Percentiles rank a stretch among this genome's conserved stretches.
These are phyloP conservation scores for Musa itinerans DNA, from an alignment of 176 grass and related monocot genomes.

Conservation along the genomic window DNA sequence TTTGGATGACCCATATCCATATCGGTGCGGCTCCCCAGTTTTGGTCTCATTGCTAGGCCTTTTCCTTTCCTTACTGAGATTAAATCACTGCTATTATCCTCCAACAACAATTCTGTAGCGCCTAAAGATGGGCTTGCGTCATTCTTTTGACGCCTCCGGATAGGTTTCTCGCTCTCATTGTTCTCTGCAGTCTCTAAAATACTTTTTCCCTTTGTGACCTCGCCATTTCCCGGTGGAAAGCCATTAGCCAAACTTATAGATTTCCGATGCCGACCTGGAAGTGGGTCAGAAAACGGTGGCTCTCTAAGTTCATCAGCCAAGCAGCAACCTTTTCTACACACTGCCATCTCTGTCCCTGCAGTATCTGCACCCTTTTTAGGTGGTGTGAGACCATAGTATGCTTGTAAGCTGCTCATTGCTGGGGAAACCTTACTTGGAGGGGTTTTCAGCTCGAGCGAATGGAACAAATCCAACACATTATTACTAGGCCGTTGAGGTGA, in stretches of 20 bases:
- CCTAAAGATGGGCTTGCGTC: slow-evolving; percentile 21
- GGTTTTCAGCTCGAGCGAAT: slow-evolving; percentile 43
- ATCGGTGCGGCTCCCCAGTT: slow-evolving; percentile 43
- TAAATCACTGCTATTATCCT: slow-evolving; percentile 50
- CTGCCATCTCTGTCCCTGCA: slow-evolving; percentile 40
- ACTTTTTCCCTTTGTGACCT: slow-evolving; percentile 23
- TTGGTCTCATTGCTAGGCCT: slow-evolving; percentile 69
- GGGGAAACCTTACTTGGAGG: slow-evolving; percentile 54
- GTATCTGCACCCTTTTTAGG: slow-evolving; percentile 32
- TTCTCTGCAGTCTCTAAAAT: slow-evolving; percentile 20
- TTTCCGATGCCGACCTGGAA: slow-evolving; percentile 46
- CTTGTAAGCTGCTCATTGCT: slow-evolving; percentile 88
- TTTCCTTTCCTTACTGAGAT: slow-evolving; percentile 45
- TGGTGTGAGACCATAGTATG: slow-evolving; percentile 76
- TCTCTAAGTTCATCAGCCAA: slow-evolving; percentile 43
- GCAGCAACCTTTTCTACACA: slow-evolving; percentile 38
- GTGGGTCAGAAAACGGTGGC: slow-evolving; percentile 46
- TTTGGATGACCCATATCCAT: slow-evolving; percentile 61
- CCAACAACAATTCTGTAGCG: slow-evolving; percentile 26
- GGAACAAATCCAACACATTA: slow-evolving; percentile 66
- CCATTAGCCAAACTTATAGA: slow-evolving; percentile 32
- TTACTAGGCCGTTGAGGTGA: slow-evolving; percentile 43
- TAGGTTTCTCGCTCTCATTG: slow-evolving; percentile 45
- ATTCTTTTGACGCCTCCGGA: slow-evolving; percentile 60
- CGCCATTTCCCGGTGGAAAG: slow-evolving; percentile 38